A percentile compares a stretch with the other conserved stretches of the same genome.
Evolutionary conservation across 805 yeast species (phyloP).

Genomic region (Candida pseudofarinosa): DNA sequence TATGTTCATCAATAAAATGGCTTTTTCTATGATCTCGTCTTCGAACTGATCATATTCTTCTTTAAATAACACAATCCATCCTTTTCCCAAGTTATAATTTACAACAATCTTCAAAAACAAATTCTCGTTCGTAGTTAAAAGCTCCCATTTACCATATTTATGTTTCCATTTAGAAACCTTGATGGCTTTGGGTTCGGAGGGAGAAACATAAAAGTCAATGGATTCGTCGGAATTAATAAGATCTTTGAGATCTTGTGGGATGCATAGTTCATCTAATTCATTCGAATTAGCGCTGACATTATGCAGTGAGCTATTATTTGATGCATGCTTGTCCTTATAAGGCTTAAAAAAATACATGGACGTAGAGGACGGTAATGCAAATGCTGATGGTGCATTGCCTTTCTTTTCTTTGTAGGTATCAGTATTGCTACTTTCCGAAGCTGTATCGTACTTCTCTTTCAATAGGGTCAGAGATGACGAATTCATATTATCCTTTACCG

Average conservation of each 20-base stretch:
- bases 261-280: constrained; percentile 19
- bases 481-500: not conserved
- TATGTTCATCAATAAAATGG: constrained; percentile 32
- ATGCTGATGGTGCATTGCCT: constrained; percentile 31
- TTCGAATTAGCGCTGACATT: constrained; percentile 1
- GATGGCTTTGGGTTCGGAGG: constrained; percentile 30
- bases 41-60: constrained; percentile 31
- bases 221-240: constrained; percentile 34
- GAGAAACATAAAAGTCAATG: constrained; percentile 34
- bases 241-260: constrained; percentile 35
- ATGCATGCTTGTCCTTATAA: constrained; percentile 12
- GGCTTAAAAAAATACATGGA: constrained; percentile 37
- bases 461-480: not conserved
- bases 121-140: constrained; percentile 34
- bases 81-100: constrained; percentile 27
- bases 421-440: not conserved
- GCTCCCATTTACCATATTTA: constrained; percentile 42
- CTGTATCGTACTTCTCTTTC: not conserved
- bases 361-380: constrained; percentile 44
- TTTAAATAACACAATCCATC: constrained; percentile 39
- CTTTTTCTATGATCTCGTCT: constrained; percentile 30
- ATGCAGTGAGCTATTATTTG: constrained; percentile 2
- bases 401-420: constrained; percentile 7
- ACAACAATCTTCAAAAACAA: constrained; percentile 37
- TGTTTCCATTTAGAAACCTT: constrained; percentile 42